A percentile compares a stretch with the other conserved stretches of the same genome.
Evolutionary conservation across 1,284 basidiomycete genomes (phyloP).

Genomic region (Cerrena zonata): DNA sequence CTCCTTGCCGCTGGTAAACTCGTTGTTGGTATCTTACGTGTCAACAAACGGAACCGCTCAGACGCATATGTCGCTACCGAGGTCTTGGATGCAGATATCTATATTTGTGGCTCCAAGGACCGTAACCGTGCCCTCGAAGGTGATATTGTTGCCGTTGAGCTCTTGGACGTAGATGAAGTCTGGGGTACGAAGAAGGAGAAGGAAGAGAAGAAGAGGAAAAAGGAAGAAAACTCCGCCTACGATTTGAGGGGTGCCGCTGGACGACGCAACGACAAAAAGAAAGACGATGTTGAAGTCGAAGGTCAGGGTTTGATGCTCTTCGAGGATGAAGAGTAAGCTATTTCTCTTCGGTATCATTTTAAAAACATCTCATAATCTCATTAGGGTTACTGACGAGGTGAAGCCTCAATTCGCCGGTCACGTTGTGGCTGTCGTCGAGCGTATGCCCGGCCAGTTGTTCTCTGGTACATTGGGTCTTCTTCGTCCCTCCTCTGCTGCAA

Average conservation of each 20-base stretch:
- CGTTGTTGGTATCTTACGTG: constrained; percentile 93
- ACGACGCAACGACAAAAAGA: constrained; percentile 98
- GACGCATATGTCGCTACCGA: constrained; percentile 99
- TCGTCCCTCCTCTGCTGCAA: constrained; percentile 94
- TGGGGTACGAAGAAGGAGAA: constrained; percentile 99
- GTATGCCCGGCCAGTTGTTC: constrained; percentile 98
- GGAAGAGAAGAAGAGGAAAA: constrained; percentile 99
- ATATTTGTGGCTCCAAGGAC: constrained; percentile 97
- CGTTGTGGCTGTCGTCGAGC: constrained; percentile 95
- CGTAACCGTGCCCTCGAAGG: constrained; percentile 97
- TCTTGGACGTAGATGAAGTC: constrained; percentile 95
- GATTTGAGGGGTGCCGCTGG: constrained; percentile 70
- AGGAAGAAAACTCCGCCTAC: constrained; percentile 95
- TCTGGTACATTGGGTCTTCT: constrained; percentile 93
- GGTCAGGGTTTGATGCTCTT: constrained; percentile 94
- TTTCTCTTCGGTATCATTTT: constrained; percentile 1
- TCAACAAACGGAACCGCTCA: constrained; percentile 98
- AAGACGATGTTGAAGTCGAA: constrained; percentile 99
- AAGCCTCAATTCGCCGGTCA: constrained; percentile 96
- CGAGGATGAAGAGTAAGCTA: constrained; percentile 87
- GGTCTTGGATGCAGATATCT: constrained; percentile 97
- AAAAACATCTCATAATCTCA: constrained; percentile 12
- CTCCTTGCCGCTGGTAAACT: constrained; percentile 97
- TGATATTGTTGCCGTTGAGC: constrained; percentile 96
- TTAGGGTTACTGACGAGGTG: constrained; percentile 89